phyloP scores from a whole-genome alignment of 768 basidiomycete genomes.

The Trametes cubensis region DNA sequence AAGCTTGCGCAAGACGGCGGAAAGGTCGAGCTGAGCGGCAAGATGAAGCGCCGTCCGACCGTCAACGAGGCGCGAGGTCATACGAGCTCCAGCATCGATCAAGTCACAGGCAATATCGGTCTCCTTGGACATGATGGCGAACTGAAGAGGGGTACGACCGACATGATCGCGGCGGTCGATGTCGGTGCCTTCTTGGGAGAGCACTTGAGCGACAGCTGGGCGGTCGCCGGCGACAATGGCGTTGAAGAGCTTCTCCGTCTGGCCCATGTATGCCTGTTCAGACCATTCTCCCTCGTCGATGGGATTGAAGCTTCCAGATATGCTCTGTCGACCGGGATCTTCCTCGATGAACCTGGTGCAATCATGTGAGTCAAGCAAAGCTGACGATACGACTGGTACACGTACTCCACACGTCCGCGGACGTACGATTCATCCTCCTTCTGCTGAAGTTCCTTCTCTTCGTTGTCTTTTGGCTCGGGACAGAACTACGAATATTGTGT shows the following conservation, averaged over 20 bases:
- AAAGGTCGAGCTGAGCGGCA: constrained; percentile 51
- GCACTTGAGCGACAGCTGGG: constrained; percentile 40
- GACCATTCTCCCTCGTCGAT: constrained; percentile 71
- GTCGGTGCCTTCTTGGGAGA: constrained; percentile 45
- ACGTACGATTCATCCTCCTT: constrained; percentile 58
- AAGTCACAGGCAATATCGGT: constrained; percentile 52
- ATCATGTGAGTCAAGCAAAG: neutral
- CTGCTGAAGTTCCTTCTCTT: constrained; percentile 54
- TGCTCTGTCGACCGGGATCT: constrained; percentile 61
- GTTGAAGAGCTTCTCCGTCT: constrained; percentile 55
- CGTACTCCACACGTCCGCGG: constrained; percentile 54
- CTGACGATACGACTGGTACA: neutral
- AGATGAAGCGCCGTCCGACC: constrained; percentile 59
- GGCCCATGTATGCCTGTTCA: constrained; percentile 60
- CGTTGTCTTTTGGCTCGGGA: constrained; percentile 55
- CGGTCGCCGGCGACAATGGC: constrained; percentile 55
- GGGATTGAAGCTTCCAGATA: constrained; percentile 66
- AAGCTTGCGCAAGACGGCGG: constrained; percentile 49
- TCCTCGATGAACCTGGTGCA: constrained; percentile 55
- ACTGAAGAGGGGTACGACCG: constrained; percentile 61
- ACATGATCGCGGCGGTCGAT: constrained; percentile 62
- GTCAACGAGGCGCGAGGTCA: constrained; percentile 58
- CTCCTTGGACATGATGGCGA: constrained; percentile 53
- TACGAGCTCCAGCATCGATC: constrained; percentile 57
- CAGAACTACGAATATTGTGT: constrained; percentile 44